Evolutionary conservation across 257 asterid genomes (phyloP).

Genomic region (Solanum lycopersicoides): DNA sequence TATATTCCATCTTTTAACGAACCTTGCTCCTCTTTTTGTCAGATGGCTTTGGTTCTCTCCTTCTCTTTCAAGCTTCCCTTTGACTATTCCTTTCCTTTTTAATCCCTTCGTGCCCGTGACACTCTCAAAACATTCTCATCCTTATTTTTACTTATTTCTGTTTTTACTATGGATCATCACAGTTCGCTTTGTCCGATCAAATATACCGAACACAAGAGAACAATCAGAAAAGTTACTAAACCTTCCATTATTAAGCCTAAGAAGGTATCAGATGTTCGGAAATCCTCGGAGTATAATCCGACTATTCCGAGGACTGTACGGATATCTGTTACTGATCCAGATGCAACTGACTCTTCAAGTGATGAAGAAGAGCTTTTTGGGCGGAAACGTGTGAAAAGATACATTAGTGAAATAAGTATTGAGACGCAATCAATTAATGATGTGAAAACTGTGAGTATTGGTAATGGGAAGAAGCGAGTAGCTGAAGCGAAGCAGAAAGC

Average conservation of each 20-base stretch:
- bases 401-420: conserved; percentile 8
- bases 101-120: not conserved
- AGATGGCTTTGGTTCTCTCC: conserved; percentile 16
- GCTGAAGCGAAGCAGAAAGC: not conserved
- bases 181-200: conserved; percentile 1
- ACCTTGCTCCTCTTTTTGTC: conserved; percentile 17
- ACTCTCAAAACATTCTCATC: not conserved
- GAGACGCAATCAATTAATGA: not conserved
- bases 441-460: not conserved
- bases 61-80: conserved; percentile 1
- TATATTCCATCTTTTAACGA: conserved; percentile 20
- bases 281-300: not conserved
- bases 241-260: not conserved
- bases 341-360: conserved; percentile 18
- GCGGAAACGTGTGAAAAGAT: conserved; percentile 10
- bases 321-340: conserved; percentile 14
- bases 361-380: conserved; percentile 4
- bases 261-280: not conserved
- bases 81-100: conserved; percentile 7
- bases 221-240: not conserved
- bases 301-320: conserved; percentile 3
- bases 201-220: conserved; percentile 8
- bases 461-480: not conserved
- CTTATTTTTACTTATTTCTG: not conserved
- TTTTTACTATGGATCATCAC: not conserved